Percentiles rank a stretch among this genome's conserved stretches.
These are phyloP conservation scores for Aureobasidium leucospermi DNA, from an alignment of 2,329 filamentous ascomycete genomes.

Conservation along the genomic window DNA sequence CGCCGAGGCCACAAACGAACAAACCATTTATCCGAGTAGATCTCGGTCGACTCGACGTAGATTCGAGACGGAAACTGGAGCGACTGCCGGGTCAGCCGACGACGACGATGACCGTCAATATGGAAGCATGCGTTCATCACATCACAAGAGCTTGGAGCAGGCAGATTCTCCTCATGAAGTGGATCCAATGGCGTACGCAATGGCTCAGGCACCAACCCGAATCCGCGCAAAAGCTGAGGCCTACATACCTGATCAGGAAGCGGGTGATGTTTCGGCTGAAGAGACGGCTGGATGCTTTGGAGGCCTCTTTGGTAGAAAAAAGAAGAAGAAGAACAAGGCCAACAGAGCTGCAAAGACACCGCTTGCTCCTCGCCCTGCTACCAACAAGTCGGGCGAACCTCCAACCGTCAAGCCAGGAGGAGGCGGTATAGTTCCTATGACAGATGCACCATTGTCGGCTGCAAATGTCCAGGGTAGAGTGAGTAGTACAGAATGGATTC, in stretches of 20 bases:
- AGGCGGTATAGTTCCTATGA: slow-evolving; percentile 45
- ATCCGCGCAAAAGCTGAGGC: background rate
- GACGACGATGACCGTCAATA: background rate
- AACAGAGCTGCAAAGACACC: background rate
- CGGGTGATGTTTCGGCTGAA: slow-evolving; percentile 1
- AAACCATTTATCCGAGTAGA: background rate
- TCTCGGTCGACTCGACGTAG: background rate
- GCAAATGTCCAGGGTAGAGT: slow-evolving; percentile 64
- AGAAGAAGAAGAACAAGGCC: slow-evolving; percentile 16
- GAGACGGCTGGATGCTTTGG: slow-evolving; percentile 24
- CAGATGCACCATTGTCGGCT: slow-evolving; percentile 72
- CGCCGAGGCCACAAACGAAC: background rate
- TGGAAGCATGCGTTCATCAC: background rate
- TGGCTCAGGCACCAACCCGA: background rate
- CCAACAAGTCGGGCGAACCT: slow-evolving; percentile 15
- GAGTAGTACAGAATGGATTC: slow-evolving; percentile 32
- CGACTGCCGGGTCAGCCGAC: background rate
- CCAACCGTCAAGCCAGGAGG: slow-evolving; percentile 37
- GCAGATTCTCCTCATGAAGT: background rate
- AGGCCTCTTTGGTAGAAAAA: slow-evolving; percentile 28
- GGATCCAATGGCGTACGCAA: background rate
- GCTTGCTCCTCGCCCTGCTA: background rate
- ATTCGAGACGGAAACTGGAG: background rate
- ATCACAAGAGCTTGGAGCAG: slow-evolving; percentile 5
- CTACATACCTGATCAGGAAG: background rate